phyloP scores from a whole-genome alignment of 768 basidiomycete genomes.

The Pleurotus cornucopiae region DNA sequence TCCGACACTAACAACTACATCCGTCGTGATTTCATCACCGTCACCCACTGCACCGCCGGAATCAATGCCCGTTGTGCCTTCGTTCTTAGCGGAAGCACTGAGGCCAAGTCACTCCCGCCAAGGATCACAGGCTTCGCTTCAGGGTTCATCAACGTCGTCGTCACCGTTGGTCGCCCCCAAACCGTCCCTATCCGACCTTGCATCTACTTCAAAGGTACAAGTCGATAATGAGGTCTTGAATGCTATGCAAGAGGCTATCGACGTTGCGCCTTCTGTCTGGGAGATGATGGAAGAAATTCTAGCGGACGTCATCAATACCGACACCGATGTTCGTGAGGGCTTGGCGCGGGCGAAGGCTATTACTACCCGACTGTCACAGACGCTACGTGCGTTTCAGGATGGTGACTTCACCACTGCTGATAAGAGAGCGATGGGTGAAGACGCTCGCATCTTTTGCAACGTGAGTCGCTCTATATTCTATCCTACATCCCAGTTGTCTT shows the following conservation, averaged over 20 bases:
- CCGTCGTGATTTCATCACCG: constrained; percentile 14
- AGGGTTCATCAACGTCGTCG: constrained; percentile 26
- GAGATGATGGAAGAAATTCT: constrained; percentile 71
- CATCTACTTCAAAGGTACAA: constrained; percentile 52
- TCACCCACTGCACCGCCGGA: constrained; percentile 38
- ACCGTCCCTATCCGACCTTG: constrained; percentile 39
- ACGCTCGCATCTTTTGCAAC: constrained; percentile 80
- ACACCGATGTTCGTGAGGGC: constrained; percentile 43
- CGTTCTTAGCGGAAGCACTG: constrained; percentile 14
- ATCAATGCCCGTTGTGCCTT: constrained; percentile 31
- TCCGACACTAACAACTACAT: constrained; percentile 22
- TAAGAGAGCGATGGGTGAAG: constrained; percentile 63
- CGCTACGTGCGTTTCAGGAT: constrained; percentile 54
- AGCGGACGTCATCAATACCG: constrained; percentile 35
- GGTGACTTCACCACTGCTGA: constrained; percentile 46
- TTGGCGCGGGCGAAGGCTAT: constrained; percentile 60
- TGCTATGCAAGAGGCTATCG: constrained; percentile 74
- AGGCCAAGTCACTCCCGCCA: constrained; percentile 29
- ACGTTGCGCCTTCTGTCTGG: constrained; percentile 81
- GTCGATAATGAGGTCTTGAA: constrained; percentile 79
- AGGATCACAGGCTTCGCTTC: constrained; percentile 36
- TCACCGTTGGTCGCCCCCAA: constrained; percentile 36
- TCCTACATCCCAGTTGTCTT: background rate
- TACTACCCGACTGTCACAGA: constrained; percentile 58
- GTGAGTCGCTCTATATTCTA: constrained; percentile 31